Evolutionary conservation across 106 monocot species (phyloP).

Genomic region (Allium fistulosum): DNA sequence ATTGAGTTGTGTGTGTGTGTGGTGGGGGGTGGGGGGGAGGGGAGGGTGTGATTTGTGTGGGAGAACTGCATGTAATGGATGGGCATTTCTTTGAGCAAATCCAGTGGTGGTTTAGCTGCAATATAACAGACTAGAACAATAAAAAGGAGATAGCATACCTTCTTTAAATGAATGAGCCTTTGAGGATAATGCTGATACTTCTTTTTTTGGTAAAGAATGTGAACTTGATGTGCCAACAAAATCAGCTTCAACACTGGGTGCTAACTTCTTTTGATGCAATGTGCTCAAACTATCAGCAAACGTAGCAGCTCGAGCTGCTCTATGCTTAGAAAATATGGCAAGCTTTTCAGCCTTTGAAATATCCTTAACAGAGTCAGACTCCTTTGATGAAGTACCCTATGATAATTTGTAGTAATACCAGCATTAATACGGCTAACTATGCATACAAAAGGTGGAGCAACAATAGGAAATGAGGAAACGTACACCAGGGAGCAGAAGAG

Average conservation of each 20-base stretch:
- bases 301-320: slow-evolving; percentile 23
- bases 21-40: no score
- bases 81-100: no score
- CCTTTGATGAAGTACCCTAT: slow-evolving; percentile 61
- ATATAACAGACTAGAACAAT: background rate
- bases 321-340: slow-evolving; percentile 28
- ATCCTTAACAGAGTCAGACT: slow-evolving; percentile 64
- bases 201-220: slow-evolving; percentile 53
- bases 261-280: slow-evolving; percentile 46
- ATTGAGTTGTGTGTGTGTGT: no score
- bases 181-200: slow-evolving; percentile 56
- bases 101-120: no score
- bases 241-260: slow-evolving; percentile 60
- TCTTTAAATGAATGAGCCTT: slow-evolving; percentile 64
- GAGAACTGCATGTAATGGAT: no score
- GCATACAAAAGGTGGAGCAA: background rate
- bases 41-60: no score
- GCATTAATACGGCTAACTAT: background rate
- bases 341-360: slow-evolving; percentile 32
- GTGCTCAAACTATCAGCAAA: no score
- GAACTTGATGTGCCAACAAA: slow-evolving; percentile 49
- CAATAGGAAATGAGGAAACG: slow-evolving; percentile 4
- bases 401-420: slow-evolving; percentile 11
- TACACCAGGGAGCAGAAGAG: slow-evolving; percentile 28
- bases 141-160: slow-evolving; percentile 27